A percentile compares a stretch with the other conserved stretches of the same genome.
phyloP scores from a whole-genome alignment of 345 rosid genomes.

The Triadica sebifera region DNA sequence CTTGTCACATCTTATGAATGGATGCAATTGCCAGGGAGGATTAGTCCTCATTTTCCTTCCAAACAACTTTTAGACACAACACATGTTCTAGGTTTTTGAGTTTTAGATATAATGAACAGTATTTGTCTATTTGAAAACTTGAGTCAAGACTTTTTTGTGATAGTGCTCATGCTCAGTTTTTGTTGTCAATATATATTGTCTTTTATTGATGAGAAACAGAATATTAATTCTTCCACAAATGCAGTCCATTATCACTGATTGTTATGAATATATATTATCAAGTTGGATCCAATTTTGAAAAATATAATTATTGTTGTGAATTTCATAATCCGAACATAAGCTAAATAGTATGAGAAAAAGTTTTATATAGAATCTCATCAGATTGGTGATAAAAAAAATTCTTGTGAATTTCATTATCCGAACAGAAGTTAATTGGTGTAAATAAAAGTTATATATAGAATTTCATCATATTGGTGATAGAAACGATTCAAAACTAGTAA shows the following conservation, averaged over 20 bases:
- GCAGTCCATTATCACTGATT: background rate
- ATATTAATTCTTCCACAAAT: background rate
- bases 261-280: background rate
- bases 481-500: too few species aligned
- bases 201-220: background rate
- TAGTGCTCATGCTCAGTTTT: background rate
- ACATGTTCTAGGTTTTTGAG: background rate
- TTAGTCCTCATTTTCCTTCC: background rate
- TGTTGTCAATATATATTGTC: slow-evolving; percentile 1
- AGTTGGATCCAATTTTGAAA: background rate
- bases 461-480: too few species aligned
- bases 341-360: too few species aligned
- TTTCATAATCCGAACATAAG: too few species aligned
- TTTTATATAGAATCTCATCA: too few species aligned
- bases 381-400: too few species aligned
- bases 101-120: background rate
- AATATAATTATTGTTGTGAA: too few species aligned
- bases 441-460: too few species aligned
- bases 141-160: background rate
- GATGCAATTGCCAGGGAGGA: background rate
- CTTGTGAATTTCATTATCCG: too few species aligned
- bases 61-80: background rate
- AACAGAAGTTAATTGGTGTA: too few species aligned
- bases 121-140: background rate
- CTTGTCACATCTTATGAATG: background rate